These are phyloP conservation scores for Quambalaria eucalypti DNA, from an alignment of 1,284 basidiomycete species.

Conservation along the genomic window DNA sequence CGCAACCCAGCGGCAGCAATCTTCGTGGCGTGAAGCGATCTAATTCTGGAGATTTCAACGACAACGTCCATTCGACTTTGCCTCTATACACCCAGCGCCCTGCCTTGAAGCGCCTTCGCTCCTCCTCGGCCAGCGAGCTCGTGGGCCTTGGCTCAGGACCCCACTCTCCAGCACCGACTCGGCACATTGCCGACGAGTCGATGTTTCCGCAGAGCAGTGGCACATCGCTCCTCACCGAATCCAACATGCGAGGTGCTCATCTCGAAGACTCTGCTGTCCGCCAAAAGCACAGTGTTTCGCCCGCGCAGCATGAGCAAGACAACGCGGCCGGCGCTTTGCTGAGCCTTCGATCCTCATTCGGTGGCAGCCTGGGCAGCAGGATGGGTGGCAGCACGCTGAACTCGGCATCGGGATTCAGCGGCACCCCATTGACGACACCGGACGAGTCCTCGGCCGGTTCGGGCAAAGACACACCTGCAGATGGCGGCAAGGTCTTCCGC, in stretches of 20 bases:
- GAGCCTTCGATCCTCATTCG: no score
- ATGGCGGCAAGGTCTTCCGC: no score
- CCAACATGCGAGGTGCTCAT: background rate
- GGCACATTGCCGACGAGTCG: background rate
- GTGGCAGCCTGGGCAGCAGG: no score
- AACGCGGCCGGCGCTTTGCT: no score
- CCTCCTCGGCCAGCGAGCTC: background rate
- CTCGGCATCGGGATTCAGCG: no score
- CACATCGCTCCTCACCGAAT: background rate
- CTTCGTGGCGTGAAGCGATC: background rate
- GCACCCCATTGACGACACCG: no score
- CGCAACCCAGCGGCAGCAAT: background rate
- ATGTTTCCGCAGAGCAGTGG: background rate
- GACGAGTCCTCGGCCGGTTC: no score
- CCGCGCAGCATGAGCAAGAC: no score
- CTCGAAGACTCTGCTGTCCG: no score
- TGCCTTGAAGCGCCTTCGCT: background rate
- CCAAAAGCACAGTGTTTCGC: no score
- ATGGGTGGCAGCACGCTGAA: no score
- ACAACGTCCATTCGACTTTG: background rate
- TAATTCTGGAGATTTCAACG: background rate
- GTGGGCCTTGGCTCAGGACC: background rate
- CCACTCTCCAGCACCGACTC: background rate
- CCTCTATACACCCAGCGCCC: background rate
- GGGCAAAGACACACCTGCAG: no score